Evolutionary conservation across 805 yeast species (phyloP), one percentile per base, ranked within the genome.

Genomic region (Kodamaea kaohsiungensis): DNA sequence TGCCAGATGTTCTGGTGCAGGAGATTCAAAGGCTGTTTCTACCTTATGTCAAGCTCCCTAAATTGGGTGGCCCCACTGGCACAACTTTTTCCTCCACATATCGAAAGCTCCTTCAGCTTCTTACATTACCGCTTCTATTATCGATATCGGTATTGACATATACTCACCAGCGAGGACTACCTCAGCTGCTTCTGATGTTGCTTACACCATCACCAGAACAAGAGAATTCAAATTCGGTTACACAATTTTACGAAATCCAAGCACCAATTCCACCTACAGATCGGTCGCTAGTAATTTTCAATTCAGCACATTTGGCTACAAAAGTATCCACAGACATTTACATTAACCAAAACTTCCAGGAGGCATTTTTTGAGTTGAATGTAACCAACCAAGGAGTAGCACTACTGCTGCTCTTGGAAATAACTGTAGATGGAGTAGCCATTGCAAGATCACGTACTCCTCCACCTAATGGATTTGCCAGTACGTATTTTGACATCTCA

Each of bases 271-370:
- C 49, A 9, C 42, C 49, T 12, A 30, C 49, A 16, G 46, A 46
- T n/a, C 9, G 46, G 18, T 9, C 10, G 16, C 10, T 38, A 10
- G 30, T 38, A 7, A 25, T 51, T 3, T 51, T 46, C 46, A 35
- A 35, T 7, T 30, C 25, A 1, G 27, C 48, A n/a, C 49, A 42
- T 8, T 51, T 51, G 38, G 42, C 46, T 19, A 51, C 49, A 8
- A 39, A 16, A 7, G 33, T 51, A 9, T 37, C 50, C 30, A 25
- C 39, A 7, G 38, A 37, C 30, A 39, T 51, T 7, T 40, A 45
- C 46, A 13, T 51, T 12, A 43, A 47, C 15, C 53, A 43, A 48
- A 43, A 27, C 18, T 50, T 50, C 45, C 53, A 50, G 27, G 53
- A 50, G 13, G 48, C 53, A 19, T 43, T 17, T 25, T 43, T 50